phyloP scores from a whole-genome alignment of 352 stramenopile genomes.

The Lagenidium giganteum region DNA sequence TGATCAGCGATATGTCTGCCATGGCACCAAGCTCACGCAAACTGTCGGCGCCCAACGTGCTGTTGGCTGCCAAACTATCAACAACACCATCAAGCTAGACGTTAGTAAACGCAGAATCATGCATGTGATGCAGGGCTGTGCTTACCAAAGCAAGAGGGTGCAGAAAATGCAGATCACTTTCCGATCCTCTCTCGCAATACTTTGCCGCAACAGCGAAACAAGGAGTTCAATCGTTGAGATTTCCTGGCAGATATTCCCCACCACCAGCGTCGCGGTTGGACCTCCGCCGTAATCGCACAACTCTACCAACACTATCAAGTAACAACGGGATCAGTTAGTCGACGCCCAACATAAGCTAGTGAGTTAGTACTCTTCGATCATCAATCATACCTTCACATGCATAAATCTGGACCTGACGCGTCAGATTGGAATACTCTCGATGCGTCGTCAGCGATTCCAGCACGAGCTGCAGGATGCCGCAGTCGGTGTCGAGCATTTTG shows the following conservation, averaged over 20 bases:
- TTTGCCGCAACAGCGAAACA: conserved; percentile 47
- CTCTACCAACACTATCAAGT: conserved; percentile 43
- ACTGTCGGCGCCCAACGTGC: conserved; percentile 26
- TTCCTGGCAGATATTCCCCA: too few species aligned
- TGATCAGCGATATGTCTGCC: conserved; percentile 58
- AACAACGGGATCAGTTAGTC: not conserved
- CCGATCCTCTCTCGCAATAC: conserved; percentile 55
- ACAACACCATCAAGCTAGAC: too few species aligned
- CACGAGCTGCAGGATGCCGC: conserved; percentile 32
- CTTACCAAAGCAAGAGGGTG: conserved; percentile 58
- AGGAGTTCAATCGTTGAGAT: conserved; percentile 34
- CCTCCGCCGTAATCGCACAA: conserved; percentile 52
- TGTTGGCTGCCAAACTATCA: conserved; percentile 49
- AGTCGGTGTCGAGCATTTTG: conserved; percentile 36
- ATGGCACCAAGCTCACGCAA: conserved; percentile 50
- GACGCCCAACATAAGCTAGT: not conserved
- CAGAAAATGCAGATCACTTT: conserved; percentile 68
- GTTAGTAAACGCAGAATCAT: too few species aligned
- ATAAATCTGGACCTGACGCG: conserved; percentile 77
- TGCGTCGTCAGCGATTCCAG: conserved; percentile 44
- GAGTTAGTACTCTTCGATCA: not conserved
- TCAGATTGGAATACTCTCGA: conserved; percentile 65
- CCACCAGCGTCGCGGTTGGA: conserved; percentile 24
- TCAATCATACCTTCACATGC: conserved; percentile 48
- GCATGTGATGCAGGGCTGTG: not conserved